Evolutionary conservation across 768 basidiomycete genomes (phyloP).

Genomic region (Terana coerulea): DNA sequence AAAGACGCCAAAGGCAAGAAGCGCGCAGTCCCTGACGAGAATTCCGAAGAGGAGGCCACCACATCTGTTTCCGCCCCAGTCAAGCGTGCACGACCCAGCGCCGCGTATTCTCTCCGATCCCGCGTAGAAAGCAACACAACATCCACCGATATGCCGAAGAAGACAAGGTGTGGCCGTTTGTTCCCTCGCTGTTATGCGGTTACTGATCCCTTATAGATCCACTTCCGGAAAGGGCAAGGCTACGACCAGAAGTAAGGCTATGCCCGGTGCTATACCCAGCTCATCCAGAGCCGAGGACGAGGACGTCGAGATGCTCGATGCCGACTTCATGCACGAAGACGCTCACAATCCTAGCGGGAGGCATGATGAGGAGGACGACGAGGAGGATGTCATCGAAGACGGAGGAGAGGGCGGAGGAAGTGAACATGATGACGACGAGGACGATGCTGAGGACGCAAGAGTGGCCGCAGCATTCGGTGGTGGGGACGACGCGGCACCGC

Average conservation of each 20-base stretch:
- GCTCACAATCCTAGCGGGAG: conserved; percentile 32
- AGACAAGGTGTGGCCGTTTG: conserved; percentile 47
- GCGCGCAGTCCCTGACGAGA: conserved; percentile 72
- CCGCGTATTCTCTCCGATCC: conserved; percentile 67
- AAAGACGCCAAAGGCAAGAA: conserved; percentile 90
- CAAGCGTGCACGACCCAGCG: conserved; percentile 56
- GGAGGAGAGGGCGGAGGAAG: conserved; percentile 47
- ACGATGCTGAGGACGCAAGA: conserved; percentile 19
- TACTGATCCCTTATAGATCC: conserved; percentile 32
- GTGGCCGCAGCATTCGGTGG: background rate
- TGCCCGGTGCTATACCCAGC: conserved; percentile 49
- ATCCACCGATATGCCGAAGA: conserved; percentile 65
- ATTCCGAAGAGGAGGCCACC: conserved; percentile 63
- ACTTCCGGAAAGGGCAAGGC: conserved; percentile 57
- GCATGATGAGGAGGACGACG: conserved; percentile 33
- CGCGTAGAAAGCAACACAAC: conserved; percentile 38
- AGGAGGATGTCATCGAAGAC: conserved; percentile 41
- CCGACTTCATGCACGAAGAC: conserved; percentile 47
- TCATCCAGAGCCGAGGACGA: conserved; percentile 66
- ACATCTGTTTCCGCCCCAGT: conserved; percentile 40
- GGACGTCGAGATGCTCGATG: conserved; percentile 75
- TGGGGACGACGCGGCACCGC: conserved; percentile 45
- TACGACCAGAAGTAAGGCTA: conserved; percentile 31
- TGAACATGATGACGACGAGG: conserved; percentile 36
- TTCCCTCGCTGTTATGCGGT: conserved; percentile 13